A percentile compares a stretch with the other conserved stretches of the same genome.
These are phyloP conservation scores for Linum lewisii DNA, from an alignment of 345 rosid species.

Conservation along the genomic window DNA sequence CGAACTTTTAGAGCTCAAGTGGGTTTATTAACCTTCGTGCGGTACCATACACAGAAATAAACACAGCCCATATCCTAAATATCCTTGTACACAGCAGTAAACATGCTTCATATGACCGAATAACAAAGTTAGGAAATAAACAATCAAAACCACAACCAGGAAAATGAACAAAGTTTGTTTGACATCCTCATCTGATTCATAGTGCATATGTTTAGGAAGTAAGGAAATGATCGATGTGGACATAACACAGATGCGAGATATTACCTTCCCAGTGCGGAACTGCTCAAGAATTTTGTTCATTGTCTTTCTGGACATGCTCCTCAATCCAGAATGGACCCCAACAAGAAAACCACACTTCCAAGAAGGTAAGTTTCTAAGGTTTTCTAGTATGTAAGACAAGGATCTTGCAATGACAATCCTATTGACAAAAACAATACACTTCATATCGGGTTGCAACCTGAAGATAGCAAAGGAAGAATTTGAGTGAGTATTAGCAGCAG, in stretches of 20 bases:
- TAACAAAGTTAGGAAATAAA: too few relatives aligned
- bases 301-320: slow-evolving; percentile 60
- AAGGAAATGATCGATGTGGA: slow-evolving; percentile 8
- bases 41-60: too few relatives aligned
- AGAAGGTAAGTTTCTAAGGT: slow-evolving; percentile 42
- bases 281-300: slow-evolving; percentile 62
- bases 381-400: slow-evolving; percentile 58
- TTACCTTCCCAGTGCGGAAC: slow-evolving; percentile 74
- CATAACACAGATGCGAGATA: slow-evolving; percentile 7
- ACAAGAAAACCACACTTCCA: slow-evolving; percentile 89
- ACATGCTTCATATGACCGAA: too few relatives aligned
- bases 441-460: slow-evolving; percentile 74
- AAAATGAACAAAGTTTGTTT: not conserved
- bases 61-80: too few relatives aligned
- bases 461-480: slow-evolving; percentile 15
- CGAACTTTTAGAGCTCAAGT: too few relatives aligned
- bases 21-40: too few relatives aligned
- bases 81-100: too few relatives aligned
- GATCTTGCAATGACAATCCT: slow-evolving; percentile 82
- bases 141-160: too few relatives aligned
- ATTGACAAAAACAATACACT: slow-evolving; percentile 84
- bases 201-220: not conserved
- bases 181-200: not conserved
- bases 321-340: slow-evolving; percentile 78
- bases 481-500: slow-evolving; percentile 14